Percentiles rank a stretch among this genome's conserved stretches.
phyloP scores from a whole-genome alignment of 495 filamentous ascomycete species.

The Tuber microsphaerosporum region DNA sequence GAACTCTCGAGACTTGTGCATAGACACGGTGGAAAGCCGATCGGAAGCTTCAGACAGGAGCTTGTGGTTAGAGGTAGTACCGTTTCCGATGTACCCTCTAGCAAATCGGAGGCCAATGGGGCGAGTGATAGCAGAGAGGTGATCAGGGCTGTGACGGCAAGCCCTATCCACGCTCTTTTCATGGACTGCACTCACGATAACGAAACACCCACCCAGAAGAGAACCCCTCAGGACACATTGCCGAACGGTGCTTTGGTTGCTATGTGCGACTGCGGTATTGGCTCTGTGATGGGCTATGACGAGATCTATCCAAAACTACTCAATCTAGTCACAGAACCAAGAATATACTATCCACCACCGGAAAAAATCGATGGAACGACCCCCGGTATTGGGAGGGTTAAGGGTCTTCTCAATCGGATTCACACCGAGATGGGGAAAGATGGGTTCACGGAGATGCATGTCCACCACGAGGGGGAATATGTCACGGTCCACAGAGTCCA shows the following conservation, averaged over 20 bases:
- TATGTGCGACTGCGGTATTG: slow-evolving; percentile 90
- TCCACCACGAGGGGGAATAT: slow-evolving; percentile 92
- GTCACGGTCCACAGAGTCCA: slow-evolving; percentile 94
- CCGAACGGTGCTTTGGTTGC: slow-evolving; percentile 91
- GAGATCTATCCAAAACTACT: slow-evolving; percentile 89
- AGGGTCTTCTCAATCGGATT: slow-evolving; percentile 83
- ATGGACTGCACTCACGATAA: slow-evolving; percentile 99
- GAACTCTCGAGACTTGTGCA: slow-evolving; percentile 90
- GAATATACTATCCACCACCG: slow-evolving; percentile 54
- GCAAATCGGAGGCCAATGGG: slow-evolving; percentile 42
- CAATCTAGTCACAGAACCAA: slow-evolving; percentile 80
- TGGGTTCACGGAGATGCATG: slow-evolving; percentile 87
- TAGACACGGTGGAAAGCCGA: slow-evolving; percentile 85
- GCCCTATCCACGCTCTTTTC: slow-evolving; percentile 85
- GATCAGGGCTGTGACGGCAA: slow-evolving; percentile 50
- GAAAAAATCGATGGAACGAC: slow-evolving; percentile 30
- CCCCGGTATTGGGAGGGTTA: slow-evolving; percentile 81
- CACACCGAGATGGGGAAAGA: slow-evolving; percentile 91
- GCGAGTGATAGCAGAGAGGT: slow-evolving; percentile 41
- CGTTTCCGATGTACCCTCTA: slow-evolving; percentile 3
- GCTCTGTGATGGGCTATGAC: slow-evolving; percentile 98
- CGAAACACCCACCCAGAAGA: slow-evolving; percentile 89
- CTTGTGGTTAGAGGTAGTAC: slow-evolving; percentile 45
- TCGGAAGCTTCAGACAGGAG: slow-evolving; percentile 91
- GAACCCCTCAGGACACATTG: slow-evolving; percentile 86